A percentile compares a stretch with the other conserved stretches of the same genome.
Evolutionary conservation across 1,284 basidiomycete genomes (phyloP).

Genomic region (Microbotryum lychnidis-dioicae): DNA sequence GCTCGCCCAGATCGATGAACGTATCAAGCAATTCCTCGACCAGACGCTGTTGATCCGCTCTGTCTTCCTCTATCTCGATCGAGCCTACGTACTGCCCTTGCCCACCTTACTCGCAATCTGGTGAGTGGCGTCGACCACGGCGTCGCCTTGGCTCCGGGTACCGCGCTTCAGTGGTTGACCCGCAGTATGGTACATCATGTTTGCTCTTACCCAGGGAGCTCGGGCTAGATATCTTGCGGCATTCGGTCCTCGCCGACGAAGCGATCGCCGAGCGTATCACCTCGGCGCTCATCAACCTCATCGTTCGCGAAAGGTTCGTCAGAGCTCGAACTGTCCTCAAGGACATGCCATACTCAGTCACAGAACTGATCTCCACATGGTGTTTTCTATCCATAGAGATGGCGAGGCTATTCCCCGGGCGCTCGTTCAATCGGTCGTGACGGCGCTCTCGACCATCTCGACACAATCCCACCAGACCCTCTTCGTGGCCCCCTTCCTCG

Average conservation of each 20-base stretch:
- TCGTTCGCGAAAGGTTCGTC: conserved; percentile 31
- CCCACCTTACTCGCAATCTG: conserved; percentile 31
- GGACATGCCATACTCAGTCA: not conserved
- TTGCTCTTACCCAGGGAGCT: conserved; percentile 29
- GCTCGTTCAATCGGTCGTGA: conserved; percentile 24
- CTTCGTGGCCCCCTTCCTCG: conserved; percentile 30
- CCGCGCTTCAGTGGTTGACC: not conserved
- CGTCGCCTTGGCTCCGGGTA: not conserved
- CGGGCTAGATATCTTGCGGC: conserved; percentile 34
- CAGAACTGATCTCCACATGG: not conserved
- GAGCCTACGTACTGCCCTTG: conserved; percentile 31
- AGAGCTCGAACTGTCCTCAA: not conserved
- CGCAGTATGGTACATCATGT: not conserved
- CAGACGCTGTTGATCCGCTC: conserved; percentile 34
- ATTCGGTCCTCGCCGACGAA: conserved; percentile 25
- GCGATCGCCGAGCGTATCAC: conserved; percentile 18
- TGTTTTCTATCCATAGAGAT: conserved; percentile 10
- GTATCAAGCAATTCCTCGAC: conserved; percentile 16
- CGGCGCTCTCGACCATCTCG: conserved; percentile 28
- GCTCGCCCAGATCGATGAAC: conserved; percentile 11
- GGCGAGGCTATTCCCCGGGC: conserved; percentile 23
- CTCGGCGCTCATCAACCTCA: conserved; percentile 6
- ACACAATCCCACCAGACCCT: conserved; percentile 10
- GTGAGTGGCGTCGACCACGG: conserved; percentile 13
- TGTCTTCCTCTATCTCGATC: conserved; percentile 36